phyloP scores from a whole-genome alignment of 2,329 filamentous ascomycete genomes.

The Aspergillus eucalypticola region DNA sequence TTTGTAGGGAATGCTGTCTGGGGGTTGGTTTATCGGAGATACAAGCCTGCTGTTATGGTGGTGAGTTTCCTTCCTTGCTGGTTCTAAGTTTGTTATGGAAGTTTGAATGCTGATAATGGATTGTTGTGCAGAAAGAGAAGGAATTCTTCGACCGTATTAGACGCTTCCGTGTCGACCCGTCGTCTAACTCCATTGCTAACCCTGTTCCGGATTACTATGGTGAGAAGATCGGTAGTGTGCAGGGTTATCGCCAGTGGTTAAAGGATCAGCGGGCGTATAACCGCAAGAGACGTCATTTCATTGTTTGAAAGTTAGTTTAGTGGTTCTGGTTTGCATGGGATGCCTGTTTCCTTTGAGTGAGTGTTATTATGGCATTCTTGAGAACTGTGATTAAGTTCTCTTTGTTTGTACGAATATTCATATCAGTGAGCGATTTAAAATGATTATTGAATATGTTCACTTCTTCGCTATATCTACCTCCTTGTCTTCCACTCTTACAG shows the following conservation, averaged over 20 bases:
- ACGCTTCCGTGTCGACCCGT: slow-evolving; percentile 88
- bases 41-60: slow-evolving; percentile 69
- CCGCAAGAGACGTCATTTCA: slow-evolving; percentile 67
- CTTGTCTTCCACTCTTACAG: slow-evolving; percentile 18
- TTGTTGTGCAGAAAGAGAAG: slow-evolving; percentile 71
- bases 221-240: slow-evolving; percentile 93
- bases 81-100: too few relatives aligned
- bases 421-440: slow-evolving; percentile 16
- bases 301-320: slow-evolving; percentile 26
- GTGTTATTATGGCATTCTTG: neutral
- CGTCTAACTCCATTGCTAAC: slow-evolving; percentile 83
- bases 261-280: slow-evolving; percentile 98
- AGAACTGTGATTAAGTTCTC: neutral
- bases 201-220: slow-evolving; percentile 97
- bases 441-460: slow-evolving; percentile 3
- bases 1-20: slow-evolving; percentile 79
- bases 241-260: slow-evolving; percentile 89
- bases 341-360: neutral
- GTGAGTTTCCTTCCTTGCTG: slow-evolving; percentile 47
- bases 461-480: neutral
- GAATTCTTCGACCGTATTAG: slow-evolving; percentile 92
- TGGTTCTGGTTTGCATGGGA: neutral
- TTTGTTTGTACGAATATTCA: slow-evolving; percentile 12
- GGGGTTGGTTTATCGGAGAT: slow-evolving; percentile 70
- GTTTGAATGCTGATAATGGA: slow-evolving; percentile 7